These are phyloP conservation scores for Rauvolfia tetraphylla DNA, from an alignment of 257 asterid species.

Conservation along the genomic window DNA sequence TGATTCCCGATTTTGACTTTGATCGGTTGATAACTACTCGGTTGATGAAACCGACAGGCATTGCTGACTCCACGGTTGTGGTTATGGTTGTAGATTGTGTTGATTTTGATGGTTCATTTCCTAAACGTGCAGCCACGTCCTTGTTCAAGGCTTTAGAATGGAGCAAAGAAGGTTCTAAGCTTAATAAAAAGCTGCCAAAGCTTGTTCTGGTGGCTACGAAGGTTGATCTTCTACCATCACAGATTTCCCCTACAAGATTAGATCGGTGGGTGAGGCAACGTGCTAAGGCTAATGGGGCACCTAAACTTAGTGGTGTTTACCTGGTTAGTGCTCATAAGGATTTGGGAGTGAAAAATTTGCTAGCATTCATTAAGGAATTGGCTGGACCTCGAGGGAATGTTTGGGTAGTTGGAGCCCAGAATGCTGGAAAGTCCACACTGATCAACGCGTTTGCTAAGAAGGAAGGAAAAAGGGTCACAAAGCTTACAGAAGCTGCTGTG, in stretches of 20 bases:
- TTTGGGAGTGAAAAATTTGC: conserved; percentile 79
- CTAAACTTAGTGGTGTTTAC: conserved; percentile 80
- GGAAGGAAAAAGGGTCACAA: conserved; percentile 67
- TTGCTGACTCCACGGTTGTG: conserved; percentile 76
- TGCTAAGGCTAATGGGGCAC: conserved; percentile 86
- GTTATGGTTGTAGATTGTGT: conserved; percentile 93
- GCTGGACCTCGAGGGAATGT: conserved; percentile 97
- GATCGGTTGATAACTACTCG: conserved; percentile 72
- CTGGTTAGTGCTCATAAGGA: conserved; percentile 89
- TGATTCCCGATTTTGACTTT: conserved; percentile 92
- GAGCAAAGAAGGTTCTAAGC: conserved; percentile 45
- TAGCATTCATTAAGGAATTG: conserved; percentile 62
- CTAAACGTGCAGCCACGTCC: conserved; percentile 80
- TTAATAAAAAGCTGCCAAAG: conserved; percentile 67
- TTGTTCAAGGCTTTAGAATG: conserved; percentile 64
- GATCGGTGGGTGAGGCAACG: conserved; percentile 89
- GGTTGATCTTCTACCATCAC: conserved; percentile 95
- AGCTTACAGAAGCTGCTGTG: conserved; percentile 86
- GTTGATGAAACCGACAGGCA: conserved; percentile 79
- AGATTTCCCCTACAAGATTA: conserved; percentile 78
- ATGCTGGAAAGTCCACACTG: conserved; percentile 89
- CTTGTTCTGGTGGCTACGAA: conserved; percentile 92
- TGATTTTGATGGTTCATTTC: conserved; percentile 95
- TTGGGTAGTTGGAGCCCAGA: conserved; percentile 97
- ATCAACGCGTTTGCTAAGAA: conserved; percentile 85